Evolutionary conservation across 2,329 filamentous ascomycete species (phyloP).

Genomic region (Rhexocercosporidium sp.): DNA sequence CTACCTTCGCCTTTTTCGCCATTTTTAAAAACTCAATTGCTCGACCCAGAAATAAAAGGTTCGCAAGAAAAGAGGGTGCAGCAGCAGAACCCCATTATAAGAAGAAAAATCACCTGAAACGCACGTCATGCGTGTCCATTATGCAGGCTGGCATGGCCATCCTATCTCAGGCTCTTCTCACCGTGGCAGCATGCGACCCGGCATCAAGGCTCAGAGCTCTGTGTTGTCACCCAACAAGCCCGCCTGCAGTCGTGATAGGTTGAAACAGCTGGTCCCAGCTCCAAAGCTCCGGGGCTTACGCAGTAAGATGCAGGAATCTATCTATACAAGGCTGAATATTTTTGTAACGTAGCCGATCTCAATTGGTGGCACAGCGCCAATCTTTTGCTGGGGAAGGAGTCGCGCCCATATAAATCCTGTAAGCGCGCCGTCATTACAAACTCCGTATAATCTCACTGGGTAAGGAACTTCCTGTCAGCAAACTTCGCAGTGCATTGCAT

Average conservation of each 20-base stretch:
- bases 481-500: neutral
- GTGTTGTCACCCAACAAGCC: constrained; percentile 11
- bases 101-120: constrained; percentile 1
- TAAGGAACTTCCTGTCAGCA: neutral
- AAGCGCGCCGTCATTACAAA: neutral
- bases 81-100: neutral
- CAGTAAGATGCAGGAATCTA: constrained; percentile 5
- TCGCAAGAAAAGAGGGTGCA: neutral
- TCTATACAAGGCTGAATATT: constrained; percentile 3
- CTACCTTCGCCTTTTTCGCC: neutral
- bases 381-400: neutral
- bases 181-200: neutral
- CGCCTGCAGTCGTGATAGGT: constrained; percentile 6
- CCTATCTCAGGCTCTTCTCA: neutral
- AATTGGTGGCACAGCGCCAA: constrained; percentile 1
- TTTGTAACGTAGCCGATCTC: constrained; percentile 4
- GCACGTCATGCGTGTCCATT: constrained; percentile 6
- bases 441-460: neutral
- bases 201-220: constrained; percentile 4
- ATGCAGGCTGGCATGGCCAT: neutral
- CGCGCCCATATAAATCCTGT: constrained; percentile 1
- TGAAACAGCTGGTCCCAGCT: constrained; percentile 2
- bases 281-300: neutral
- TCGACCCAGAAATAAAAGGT: neutral
- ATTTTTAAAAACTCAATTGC: neutral